These are phyloP conservation scores for Fusarium scirpi DNA, from an alignment of 2,329 filamentous ascomycete genomes.

Conservation along the genomic window DNA sequence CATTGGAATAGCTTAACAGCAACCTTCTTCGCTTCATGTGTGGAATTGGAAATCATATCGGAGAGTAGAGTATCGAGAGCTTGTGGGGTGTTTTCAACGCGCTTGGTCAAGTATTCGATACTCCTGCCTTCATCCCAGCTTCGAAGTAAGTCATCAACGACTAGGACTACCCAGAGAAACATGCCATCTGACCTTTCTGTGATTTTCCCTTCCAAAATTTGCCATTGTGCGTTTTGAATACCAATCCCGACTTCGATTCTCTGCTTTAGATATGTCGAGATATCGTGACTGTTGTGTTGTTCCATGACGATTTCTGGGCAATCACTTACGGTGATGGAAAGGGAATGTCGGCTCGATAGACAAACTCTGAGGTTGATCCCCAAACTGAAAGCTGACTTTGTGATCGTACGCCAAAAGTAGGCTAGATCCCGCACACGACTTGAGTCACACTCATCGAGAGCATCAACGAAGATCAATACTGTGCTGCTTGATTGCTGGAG, in stretches of 20 bases:
- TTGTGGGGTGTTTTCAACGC: neutral
- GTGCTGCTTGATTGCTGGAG: neutral
- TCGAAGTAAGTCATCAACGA: conserved; percentile 7
- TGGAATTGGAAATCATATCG: neutral
- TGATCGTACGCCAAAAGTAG: neutral
- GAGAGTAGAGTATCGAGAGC: conserved; percentile 6
- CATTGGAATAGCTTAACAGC: conserved; percentile 19
- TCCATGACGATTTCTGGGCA: conserved; percentile 9
- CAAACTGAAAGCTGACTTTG: neutral
- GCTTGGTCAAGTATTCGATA: neutral
- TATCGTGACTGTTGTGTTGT: conserved; percentile 3
- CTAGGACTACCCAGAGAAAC: conserved; percentile 29
- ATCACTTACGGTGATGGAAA: neutral
- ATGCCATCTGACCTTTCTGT: conserved; percentile 1
- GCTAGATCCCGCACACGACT: neutral
- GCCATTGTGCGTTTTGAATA: neutral
- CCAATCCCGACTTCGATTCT: neutral
- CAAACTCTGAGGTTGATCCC: conserved; percentile 6
- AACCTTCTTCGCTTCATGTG: neutral
- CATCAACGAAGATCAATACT: conserved; percentile 52
- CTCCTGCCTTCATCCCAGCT: conserved; percentile 17
- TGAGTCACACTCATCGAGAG: conserved; percentile 50
- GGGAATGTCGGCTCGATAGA: conserved; percentile 23
- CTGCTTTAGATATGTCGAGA: conserved; percentile 13
- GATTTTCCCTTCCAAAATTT: neutral